Base-by-base conservation (phyloP, 495 filamentous ascomycete species). In the Penicillium paxilli region DNA sequence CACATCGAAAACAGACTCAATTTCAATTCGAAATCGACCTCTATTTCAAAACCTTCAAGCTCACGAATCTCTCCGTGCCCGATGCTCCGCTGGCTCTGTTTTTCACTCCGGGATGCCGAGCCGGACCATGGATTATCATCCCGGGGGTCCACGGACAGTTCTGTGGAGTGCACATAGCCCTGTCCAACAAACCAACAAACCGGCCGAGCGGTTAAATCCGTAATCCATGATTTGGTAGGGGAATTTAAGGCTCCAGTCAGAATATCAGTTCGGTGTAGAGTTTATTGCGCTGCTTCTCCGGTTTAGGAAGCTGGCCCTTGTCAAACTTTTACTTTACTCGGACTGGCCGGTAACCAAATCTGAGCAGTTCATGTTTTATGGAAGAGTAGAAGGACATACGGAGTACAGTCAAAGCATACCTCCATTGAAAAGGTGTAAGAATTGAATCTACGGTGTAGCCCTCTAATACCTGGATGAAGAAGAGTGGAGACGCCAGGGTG, bases 31-130 rank as follows among this genome's bases (percentile, higher is more conserved):
- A 19, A 38, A 2, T 38, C 35, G 16, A 28, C 26, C 26, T 5
- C 5, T 5, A 28, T 28, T n/a, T n/a, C n/a, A n/a, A n/a, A n/a
- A n/a, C n/a, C n/a, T n/a, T n/a, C n/a, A 14, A 32, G 30, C 8
- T 32, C 11, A 12, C 30, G 30, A 14, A 32, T 12, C 5, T 16
- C 21, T 41, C 35, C 35, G 48, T 19, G 21, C 9, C 48, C 35
- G 35, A 40, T 8, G 19, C 33, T 37, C 33, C 33, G 33, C 33
- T 14, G 6, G 12, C n/a, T 4, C 33, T 6, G 12, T 9, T 3
- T 28, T 23, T 24, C 8, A 17, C 35, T 55, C 52, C 45, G 38
- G 38, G 38, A 55, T 55, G 40, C 53, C 53, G 53, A 55, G 3
- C 7, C 20, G 16, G 20, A 42, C 37, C 49, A 51, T 51, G 49